Evolutionary conservation across 2,329 filamentous ascomycete genomes (phyloP).

Genomic region (Aspergillus uvarum): DNA sequence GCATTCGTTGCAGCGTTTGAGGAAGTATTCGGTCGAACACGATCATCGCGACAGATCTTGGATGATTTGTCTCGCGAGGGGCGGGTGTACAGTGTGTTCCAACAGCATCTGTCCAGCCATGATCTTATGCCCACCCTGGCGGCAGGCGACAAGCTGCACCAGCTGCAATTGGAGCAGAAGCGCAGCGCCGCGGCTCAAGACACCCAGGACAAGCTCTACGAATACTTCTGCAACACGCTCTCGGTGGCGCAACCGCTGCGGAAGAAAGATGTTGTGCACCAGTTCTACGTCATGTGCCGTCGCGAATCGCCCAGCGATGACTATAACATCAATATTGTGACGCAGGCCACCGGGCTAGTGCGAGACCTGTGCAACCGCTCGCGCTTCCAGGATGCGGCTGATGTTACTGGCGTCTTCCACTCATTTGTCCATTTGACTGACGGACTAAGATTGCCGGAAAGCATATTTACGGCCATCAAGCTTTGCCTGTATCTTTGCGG

Average conservation of each 20-base stretch:
- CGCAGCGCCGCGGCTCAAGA: conserved; percentile 29
- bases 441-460: conserved; percentile 32
- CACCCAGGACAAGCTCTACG: conserved; percentile 36
- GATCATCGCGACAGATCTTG: conserved; percentile 43
- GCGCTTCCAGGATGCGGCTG: conserved; percentile 35
- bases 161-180: conserved; percentile 33
- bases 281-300: conserved; percentile 36
- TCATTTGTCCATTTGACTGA: conserved; percentile 37
- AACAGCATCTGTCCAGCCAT: conserved; percentile 32
- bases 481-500: conserved; percentile 38
- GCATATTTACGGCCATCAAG: conserved; percentile 38
- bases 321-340: conserved; percentile 34
- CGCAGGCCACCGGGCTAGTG: conserved; percentile 28
- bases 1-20: conserved; percentile 50
- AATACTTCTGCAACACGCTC: conserved; percentile 38
- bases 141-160: conserved; percentile 31
- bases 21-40: conserved; percentile 40
- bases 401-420: conserved; percentile 35
- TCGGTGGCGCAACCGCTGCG: conserved; percentile 27
- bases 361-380: conserved; percentile 31
- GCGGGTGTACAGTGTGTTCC: conserved; percentile 43
- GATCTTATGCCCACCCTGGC: conserved; percentile 36
- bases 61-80: conserved; percentile 46
- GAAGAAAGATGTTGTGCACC: conserved; percentile 29
- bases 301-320: conserved; percentile 32